Percentiles rank a stretch among this genome's conserved stretches.
Conservation (phyloP, 441 rosid genomes). For the Pelargonium australe region DNA sequence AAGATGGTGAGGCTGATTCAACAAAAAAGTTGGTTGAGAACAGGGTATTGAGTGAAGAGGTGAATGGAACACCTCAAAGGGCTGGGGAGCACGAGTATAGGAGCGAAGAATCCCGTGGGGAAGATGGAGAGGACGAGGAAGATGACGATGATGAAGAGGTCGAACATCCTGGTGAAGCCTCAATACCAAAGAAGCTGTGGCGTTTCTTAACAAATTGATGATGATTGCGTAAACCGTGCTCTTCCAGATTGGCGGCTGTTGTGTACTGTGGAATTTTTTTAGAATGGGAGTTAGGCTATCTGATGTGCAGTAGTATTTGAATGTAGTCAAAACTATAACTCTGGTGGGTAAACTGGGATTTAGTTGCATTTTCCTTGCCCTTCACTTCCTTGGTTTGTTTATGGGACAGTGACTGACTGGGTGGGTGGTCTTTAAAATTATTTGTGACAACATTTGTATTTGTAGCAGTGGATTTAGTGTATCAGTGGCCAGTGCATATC, state of each 20-base stretch:
- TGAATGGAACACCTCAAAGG: conserved; percentile 51
- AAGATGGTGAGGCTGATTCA: conserved; percentile 37
- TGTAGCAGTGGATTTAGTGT: conserved; percentile 1
- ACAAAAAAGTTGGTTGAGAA: conserved; percentile 36
- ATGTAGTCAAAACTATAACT: not conserved
- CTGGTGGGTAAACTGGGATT: not conserved
- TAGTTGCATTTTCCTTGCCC: not conserved
- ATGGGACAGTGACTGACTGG: not conserved
- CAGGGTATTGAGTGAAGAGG: conserved; percentile 65
- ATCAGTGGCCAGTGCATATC: conserved; percentile 1
- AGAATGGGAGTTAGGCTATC: not conserved
- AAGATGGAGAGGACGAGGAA: conserved; percentile 29
- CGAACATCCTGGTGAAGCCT: conserved; percentile 73
- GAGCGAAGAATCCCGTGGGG: conserved; percentile 30
- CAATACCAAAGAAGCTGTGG: conserved; percentile 88
- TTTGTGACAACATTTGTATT: not conserved
- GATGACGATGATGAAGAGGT: conserved; percentile 51
- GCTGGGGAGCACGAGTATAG: conserved; percentile 29
- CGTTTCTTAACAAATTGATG: conserved; percentile 69
- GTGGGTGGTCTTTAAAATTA: not conserved
- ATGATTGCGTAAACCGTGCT: not conserved
- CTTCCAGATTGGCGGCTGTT: too few species aligned
- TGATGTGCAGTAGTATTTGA: not conserved
- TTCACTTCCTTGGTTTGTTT: not conserved
- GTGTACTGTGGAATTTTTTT: not conserved